Conservation (phyloP, 345 rosid species). For the Capsella bursapastoris region DNA sequence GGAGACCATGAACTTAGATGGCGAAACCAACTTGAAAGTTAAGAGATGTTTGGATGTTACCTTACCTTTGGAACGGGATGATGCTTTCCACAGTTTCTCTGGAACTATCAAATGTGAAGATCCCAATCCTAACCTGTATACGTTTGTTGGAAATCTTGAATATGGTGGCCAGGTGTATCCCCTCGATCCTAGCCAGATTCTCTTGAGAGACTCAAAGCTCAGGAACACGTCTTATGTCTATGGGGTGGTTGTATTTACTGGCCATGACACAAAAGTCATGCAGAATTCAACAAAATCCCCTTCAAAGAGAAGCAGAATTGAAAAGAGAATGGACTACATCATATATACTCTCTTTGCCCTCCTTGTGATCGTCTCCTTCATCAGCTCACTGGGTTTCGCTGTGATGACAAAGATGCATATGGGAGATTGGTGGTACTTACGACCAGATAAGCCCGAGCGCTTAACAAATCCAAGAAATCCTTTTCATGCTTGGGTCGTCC, state of each 20-base stretch:
- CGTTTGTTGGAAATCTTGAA: conserved; percentile 70
- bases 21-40: conserved; percentile 72
- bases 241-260: conserved; percentile 71
- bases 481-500: conserved; percentile 50
- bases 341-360: conserved; percentile 67
- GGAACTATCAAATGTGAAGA: conserved; percentile 66
- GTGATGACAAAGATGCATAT: conserved; percentile 49
- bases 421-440: conserved; percentile 71
- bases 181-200: conserved; percentile 60
- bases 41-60: conserved; percentile 71
- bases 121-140: conserved; percentile 76
- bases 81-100: conserved; percentile 45
- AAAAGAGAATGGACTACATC: conserved; percentile 68
- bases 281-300: conserved; percentile 71
- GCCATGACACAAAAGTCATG: conserved; percentile 69
- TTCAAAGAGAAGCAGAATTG: conserved; percentile 69
- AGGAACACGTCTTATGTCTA: conserved; percentile 70
- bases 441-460: conserved; percentile 40
- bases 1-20: conserved; percentile 85
- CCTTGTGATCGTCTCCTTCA: conserved; percentile 58
- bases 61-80: conserved; percentile 54
- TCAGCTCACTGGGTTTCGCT: conserved; percentile 55
- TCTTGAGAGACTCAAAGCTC: conserved; percentile 79
- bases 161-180: conserved; percentile 54
- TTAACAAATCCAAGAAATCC: conserved; percentile 56